These are phyloP conservation scores for Ocimum tenuiflorum DNA, from an alignment of 257 asterid genomes.

Conservation along the genomic window DNA sequence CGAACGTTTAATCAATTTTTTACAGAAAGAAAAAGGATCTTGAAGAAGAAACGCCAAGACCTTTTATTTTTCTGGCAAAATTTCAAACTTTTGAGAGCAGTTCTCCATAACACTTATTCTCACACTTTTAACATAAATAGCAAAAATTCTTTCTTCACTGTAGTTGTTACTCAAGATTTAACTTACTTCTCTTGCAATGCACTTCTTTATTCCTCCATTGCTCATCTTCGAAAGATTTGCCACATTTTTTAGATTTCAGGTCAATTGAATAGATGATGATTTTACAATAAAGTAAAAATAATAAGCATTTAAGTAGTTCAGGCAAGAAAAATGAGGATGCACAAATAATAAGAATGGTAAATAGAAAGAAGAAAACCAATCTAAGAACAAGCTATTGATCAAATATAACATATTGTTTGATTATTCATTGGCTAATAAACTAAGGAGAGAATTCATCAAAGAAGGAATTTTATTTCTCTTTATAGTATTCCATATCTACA, in stretches of 20 bases:
- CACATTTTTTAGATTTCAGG: conserved; percentile 11
- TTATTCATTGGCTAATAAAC: background rate
- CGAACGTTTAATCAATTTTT: background rate
- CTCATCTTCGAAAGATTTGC: conserved; percentile 28
- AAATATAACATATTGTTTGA: background rate
- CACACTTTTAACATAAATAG: conserved; percentile 64
- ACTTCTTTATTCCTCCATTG: conserved; percentile 64
- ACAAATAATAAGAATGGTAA: background rate
- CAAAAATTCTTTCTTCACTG: conserved; percentile 53
- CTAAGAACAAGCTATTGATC: background rate
- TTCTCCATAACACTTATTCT: conserved; percentile 74
- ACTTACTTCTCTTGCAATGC: conserved; percentile 67
- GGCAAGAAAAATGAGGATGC: background rate
- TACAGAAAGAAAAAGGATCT: conserved; percentile 17
- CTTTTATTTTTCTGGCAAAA: conserved; percentile 32
- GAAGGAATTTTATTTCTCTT: conserved; percentile 25
- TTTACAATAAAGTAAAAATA: background rate
- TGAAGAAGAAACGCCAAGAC: conserved; percentile 37
- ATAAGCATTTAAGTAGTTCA: background rate
- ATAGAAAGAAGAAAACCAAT: conserved; percentile 1
- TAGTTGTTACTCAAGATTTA: conserved; percentile 43
- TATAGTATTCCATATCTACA: conserved; percentile 25
- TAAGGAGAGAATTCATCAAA: conserved; percentile 7
- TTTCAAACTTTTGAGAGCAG: conserved; percentile 49
- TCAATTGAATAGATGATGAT: background rate